Base-by-base conservation (phyloP, 2,329 filamentous ascomycete genomes). In the Epichloe hybrida region DNA sequence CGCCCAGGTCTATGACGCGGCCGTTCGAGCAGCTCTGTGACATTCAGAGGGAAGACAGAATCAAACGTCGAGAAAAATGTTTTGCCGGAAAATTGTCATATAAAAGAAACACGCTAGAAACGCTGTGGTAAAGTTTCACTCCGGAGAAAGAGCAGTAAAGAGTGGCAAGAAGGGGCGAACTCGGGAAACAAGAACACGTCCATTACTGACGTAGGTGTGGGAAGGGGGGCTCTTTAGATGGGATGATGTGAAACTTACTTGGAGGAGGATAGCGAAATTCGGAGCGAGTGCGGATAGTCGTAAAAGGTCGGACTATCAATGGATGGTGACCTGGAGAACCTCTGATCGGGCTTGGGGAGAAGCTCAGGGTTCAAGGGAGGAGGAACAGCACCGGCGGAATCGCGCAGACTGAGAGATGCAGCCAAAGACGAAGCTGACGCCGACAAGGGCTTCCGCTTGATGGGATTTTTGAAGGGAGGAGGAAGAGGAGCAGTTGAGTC, bases 261-360 rank as follows among this genome's bases (percentile, higher is more conserved):
- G 50, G 38, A 51, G 48, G 53, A 52, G 53, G 53, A 53, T 41
- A 50, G 52, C 27, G 53, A 55, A 31, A 54, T 54, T 44, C 57
- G 54, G 42, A 56, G 51, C 48, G 58, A 54, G 20, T 58, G 51
- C 41, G 74, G 73, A 58, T 78, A 80, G 59, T 80, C 76, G 72
- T 82, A 81, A 46, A 82, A 66, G 35, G 77, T 81, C 54, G 78
- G 79, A 61, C 78, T 81, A 62, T 82, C 78, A 50, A 80, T 62
- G 13, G 77, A 75, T 57, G 66, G 75, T 35, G 74, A 72, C 53
- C 78, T 71, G n/a, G 71, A 70, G 60, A 77, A 79, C 47, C 77
- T 66, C 54, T 73, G 70, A 46, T 74, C 73, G n/a, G 76, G 74
- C 54, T 69, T 69, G 41, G 47, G 50, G 40, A 52, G 67, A 21